Evolutionary conservation across 768 basidiomycete genomes (phyloP).

Genomic region (Termitomyces heimii): DNA sequence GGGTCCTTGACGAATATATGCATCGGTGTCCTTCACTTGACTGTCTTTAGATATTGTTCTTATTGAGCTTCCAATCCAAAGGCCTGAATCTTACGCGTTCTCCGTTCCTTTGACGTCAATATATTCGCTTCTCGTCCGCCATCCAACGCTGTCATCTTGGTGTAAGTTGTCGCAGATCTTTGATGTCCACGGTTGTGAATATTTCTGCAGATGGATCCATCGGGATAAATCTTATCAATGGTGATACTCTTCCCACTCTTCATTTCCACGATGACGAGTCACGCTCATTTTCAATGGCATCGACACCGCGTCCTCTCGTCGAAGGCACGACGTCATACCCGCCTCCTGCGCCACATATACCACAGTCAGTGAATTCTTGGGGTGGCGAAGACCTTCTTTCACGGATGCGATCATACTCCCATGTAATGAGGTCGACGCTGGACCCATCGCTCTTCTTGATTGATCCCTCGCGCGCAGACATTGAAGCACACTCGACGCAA

Average conservation of each 20-base stretch:
- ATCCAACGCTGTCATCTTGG: conserved; percentile 82
- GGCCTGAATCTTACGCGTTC: conserved; percentile 91
- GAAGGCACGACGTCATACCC: conserved; percentile 53
- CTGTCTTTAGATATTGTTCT: conserved; percentile 63
- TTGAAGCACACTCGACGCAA: conserved; percentile 84
- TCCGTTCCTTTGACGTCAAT: conserved; percentile 88
- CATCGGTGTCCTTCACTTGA: neutral
- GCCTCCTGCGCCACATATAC: conserved; percentile 44
- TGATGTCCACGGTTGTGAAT: conserved; percentile 3
- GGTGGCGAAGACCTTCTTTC: conserved; percentile 84
- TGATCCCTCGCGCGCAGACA: conserved; percentile 89
- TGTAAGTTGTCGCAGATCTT: conserved; percentile 34
- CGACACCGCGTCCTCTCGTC: conserved; percentile 29
- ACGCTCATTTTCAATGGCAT: conserved; percentile 58
- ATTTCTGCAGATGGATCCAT: conserved; percentile 68
- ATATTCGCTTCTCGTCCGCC: conserved; percentile 83
- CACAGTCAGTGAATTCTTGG: conserved; percentile 55
- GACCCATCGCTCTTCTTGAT: conserved; percentile 85
- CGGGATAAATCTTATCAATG: conserved; percentile 83
- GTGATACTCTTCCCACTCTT: conserved; percentile 81
- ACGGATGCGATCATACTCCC: conserved; percentile 69
- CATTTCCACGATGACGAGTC: conserved; percentile 99
- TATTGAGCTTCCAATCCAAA: conserved; percentile 76
- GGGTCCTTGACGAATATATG: conserved; percentile 15
- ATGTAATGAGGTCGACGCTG: conserved; percentile 79